Conservation (phyloP, 129 eudicot genomes). For the Arctium lappa region DNA sequence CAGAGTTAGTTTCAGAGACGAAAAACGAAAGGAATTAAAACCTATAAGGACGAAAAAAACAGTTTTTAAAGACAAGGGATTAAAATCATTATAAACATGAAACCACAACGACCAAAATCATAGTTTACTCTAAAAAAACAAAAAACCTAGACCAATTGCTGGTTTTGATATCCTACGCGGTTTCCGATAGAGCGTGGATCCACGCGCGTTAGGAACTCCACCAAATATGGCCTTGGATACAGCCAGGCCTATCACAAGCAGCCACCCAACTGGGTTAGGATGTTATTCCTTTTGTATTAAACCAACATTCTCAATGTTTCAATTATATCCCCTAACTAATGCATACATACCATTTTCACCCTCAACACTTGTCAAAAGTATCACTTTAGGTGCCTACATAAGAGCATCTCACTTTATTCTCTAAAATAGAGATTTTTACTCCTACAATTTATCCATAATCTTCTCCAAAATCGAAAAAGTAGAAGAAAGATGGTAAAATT, state of each 20-base stretch:
- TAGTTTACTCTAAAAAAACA: no score
- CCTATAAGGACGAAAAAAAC: no score
- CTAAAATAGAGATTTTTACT: no score
- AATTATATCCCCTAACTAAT: not conserved
- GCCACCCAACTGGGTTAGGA: constrained; percentile 5
- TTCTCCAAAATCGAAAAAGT: no score
- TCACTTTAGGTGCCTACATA: not conserved
- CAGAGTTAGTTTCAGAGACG: no score
- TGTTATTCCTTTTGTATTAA: not conserved
- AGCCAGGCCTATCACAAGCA: constrained; percentile 16
- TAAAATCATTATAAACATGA: no score
- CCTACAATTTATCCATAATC: no score
- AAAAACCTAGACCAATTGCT: not conserved
- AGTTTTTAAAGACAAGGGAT: no score
- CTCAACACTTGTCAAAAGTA: not conserved
- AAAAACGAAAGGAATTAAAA: no score
- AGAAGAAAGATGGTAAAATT: no score
- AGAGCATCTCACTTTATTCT: no score
- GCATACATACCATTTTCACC: not conserved
- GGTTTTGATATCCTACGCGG: constrained; percentile 14
- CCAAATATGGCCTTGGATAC: not conserved
- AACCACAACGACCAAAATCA: no score
- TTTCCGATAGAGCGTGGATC: not conserved
- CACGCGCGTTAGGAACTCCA: not conserved
- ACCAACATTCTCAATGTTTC: constrained; percentile 1